Evolutionary conservation across 2,329 filamentous ascomycete genomes (phyloP), one percentile per base, ranked within the genome.

Genomic region (Fusarium brevicatenulatum): DNA sequence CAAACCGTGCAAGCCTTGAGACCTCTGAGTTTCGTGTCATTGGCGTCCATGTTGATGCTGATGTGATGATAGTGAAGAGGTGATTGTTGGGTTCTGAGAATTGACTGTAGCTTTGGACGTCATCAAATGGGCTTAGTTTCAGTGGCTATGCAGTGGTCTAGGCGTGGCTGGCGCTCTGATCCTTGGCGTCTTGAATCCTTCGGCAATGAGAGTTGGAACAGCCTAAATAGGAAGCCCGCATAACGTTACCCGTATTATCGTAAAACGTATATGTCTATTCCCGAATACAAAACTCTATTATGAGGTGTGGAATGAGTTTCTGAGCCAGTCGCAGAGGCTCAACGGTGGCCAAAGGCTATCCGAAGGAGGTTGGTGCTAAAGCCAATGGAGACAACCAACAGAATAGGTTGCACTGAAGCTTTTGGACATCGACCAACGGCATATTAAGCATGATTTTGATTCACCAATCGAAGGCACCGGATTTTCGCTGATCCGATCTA

Each of bases 1-100:
- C 67, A 71, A 1, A 60, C 57, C 3, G 49, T 55, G 37, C 68
- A 71, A 9, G 62, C 55, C 18, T 71, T 58, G 16, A 71, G 55
- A 10, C 43, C 44, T 23, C 34, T 66, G 1, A 42, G 2, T 18
- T 37, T 61, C 1, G 28, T n/a, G n/a, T 39, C n/a, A 12, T 62
- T 40, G 10, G 12, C 11, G 9, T 57, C 68, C 67, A 66, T 66
- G 3, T 39, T 30, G 34, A 47, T 11, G 4, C 16, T 11, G 40
- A 49, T 16, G 25, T 37, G 25, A 16, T 25, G 32, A 12, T n/a
- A 25, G 25, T 43, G 9, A 30, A 32, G 6, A 46, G n/a, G 23
- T 18, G 11, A 60, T n/a, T n/a, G 32, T 15, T 40, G 21, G 21
- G 13, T 4, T 25, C 1, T 55, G 59, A 25, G n/a, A 63, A 36